Evolutionary conservation across 495 filamentous ascomycete species (phyloP).

Genomic region (Penicillium psychrofluorescens): DNA sequence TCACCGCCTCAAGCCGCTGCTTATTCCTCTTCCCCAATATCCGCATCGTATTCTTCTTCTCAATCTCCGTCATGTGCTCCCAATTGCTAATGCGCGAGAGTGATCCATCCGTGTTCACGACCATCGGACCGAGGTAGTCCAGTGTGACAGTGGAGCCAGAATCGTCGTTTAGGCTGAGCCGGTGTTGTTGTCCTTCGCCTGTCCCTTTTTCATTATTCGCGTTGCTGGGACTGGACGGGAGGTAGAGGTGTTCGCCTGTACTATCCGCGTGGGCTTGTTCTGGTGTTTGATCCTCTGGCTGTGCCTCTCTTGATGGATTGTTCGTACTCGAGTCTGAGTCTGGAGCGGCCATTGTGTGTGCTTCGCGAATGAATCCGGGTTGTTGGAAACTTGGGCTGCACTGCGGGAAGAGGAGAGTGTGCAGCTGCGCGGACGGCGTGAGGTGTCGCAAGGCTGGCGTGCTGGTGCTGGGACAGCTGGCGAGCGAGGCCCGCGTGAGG

Average conservation of each 20-base stretch:
- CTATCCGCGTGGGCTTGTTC: neutral
- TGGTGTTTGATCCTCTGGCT: constrained; percentile 5
- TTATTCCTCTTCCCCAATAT: constrained; percentile 59
- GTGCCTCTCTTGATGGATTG: constrained; percentile 6
- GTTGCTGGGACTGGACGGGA: constrained; percentile 20
- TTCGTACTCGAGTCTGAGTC: neutral
- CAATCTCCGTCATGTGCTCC: constrained; percentile 56
- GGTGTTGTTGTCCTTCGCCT: neutral
- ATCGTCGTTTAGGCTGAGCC: constrained; percentile 41
- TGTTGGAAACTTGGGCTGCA: constrained; percentile 6
- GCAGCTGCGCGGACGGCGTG: constrained; percentile 6
- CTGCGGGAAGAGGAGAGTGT: constrained; percentile 19
- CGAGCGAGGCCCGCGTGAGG: constrained; percentile 12
- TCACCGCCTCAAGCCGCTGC: constrained; percentile 48
- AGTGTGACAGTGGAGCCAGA: constrained; percentile 39
- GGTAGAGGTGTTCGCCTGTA: constrained; percentile 12
- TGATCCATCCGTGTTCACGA: constrained; percentile 61
- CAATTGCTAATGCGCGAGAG: constrained; percentile 61
- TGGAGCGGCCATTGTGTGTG: constrained; percentile 14
- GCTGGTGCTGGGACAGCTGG: too few relatives aligned
- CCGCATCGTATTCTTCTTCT: constrained; percentile 53
- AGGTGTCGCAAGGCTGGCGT: too few relatives aligned
- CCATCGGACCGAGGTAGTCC: constrained; percentile 57
- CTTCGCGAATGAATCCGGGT: constrained; percentile 3
- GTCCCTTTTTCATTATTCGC: constrained; percentile 4